Base-by-base conservation (phyloP, 495 filamentous ascomycete genomes). In the Penicillium fimorum region DNA sequence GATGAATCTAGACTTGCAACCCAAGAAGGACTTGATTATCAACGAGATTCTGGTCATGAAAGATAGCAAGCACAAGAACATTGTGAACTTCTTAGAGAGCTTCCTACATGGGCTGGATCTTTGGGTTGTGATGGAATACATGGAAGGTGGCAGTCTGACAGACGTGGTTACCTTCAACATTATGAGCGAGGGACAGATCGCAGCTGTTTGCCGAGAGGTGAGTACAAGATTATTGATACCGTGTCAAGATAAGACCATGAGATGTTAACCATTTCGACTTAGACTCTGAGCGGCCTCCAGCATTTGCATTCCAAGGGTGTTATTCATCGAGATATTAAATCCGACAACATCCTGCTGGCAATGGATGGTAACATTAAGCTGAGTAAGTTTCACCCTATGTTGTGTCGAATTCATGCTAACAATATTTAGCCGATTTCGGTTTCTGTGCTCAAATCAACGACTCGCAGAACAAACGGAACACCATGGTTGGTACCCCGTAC, bases 31-130 rank as follows among this genome's bases (percentile, higher is more conserved):
- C 65, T 78, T 97, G 8, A 98, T 98, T 60, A 96, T 98, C 74
- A 97, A 98, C 69, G 94, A 98, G 67, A 98, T 98, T 57, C 72
- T 98, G 33, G 94, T 98, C 29, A 98, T 98, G 94, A 96, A 96
- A 76, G 94, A 97, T 65, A 96, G 91, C 76, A 93, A 90, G 50
- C 94, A 98, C 70, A 92, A 89, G 70, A 98, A 98, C 67, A 96
- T 98, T 68, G 94, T 98, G 70, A 98, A 98, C 69, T 98, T 97
- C 73, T 89, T 97, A 75, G 94, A 97, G 76, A 96, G 92, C 69
- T 97, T 89, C 70, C 78, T 98, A 20, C 87, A 92, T 37, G 81
- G 83, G 4, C 85, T 93, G 18, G 94, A 98, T 68, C 73, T 98
- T 40, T 98, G 94, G 94, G 94, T 98, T 12, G 91, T 97, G 27